A percentile compares a stretch with the other conserved stretches of the same genome.
Evolutionary conservation across 495 filamentous ascomycete species (phyloP).

Genomic region (Trichoderma orchidacearum): DNA sequence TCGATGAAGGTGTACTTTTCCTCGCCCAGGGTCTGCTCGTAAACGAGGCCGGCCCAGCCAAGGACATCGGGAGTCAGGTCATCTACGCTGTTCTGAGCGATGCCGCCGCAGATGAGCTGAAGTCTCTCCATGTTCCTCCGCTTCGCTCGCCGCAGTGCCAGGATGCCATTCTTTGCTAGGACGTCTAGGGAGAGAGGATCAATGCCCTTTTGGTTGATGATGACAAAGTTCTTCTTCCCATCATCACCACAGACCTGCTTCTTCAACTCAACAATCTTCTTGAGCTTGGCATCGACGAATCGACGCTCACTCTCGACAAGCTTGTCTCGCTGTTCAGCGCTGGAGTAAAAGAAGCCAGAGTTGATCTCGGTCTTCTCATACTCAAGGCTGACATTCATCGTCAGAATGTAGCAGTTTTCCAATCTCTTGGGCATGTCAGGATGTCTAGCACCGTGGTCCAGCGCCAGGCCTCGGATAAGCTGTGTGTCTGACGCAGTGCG

Average conservation of each 20-base stretch:
- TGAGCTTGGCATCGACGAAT: conserved; percentile 92
- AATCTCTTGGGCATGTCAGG: conserved; percentile 97
- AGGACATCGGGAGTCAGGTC: conserved; percentile 80
- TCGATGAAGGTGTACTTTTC: conserved; percentile 99
- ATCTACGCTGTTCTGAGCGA: conserved; percentile 89
- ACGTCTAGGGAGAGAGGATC: conserved; percentile 92
- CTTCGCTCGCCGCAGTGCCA: conserved; percentile 88
- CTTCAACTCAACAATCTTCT: conserved; percentile 97
- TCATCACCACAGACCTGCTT: conserved; percentile 94
- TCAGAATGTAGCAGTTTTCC: conserved; percentile 90
- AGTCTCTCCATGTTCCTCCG: conserved; percentile 97
- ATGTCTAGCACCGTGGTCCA: conserved; percentile 93
- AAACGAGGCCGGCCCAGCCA: conserved; percentile 92
- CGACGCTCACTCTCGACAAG: conserved; percentile 92
- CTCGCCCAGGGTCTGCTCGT: conserved; percentile 94
- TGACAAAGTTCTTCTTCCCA: conserved; percentile 87
- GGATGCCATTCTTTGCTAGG: conserved; percentile 92
- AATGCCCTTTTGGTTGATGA: conserved; percentile 99
- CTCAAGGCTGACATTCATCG: conserved; percentile 90
- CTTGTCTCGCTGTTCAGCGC: conserved; percentile 90
- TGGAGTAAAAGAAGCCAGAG: conserved; percentile 97
- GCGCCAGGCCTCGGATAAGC: conserved; percentile 79
- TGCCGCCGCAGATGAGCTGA: conserved; percentile 84
- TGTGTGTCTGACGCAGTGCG: conserved; percentile 91
- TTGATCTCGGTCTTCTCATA: conserved; percentile 99